Evolutionary conservation across 495 filamentous ascomycete genomes (phyloP), one percentile per base, ranked within the genome.

Genomic region (Aspergillus heteromorphus): DNA sequence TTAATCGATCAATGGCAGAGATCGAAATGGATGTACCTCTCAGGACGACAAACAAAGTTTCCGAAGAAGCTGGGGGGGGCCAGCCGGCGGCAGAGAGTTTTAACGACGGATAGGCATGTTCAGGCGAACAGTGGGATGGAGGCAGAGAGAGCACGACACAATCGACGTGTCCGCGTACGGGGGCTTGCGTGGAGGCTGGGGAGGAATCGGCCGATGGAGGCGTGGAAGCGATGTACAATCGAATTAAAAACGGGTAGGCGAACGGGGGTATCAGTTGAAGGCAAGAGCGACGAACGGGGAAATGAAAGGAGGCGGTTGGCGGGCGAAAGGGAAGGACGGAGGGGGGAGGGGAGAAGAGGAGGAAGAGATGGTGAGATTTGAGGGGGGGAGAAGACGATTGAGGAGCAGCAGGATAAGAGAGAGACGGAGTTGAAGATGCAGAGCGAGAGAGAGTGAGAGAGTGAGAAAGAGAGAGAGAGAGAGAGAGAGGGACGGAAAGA

Each of bases 21-120:
- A 53, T 45, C 23, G 20, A 51, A 48, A 45, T 47, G 40, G 3
- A 27, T 47, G 40, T 27, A 27, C 23, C 23, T 27, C 18, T n/a
- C n/a, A n/a, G n/a, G 49, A 43, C 16, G 53, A 53, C 6, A 30
- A 36, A 40, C 19, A 41, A 47, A 48, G 40, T 56, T 45, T 52
- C 59, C 45, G 45, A 34, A 34, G 55, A 27, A 55, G 51, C 45
- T 52, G 27, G 49, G 51, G 49, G 51, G 51, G 45, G 61, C 64
- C 64, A 66, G 60, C 64, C 56, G 54, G 58, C 57, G 61, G 64
- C 56, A 67, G 53, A 42, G n/a, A 34, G 53, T 60, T 60, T 63
- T 54, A 67, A 48, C 59, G 61, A 54, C 54, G 43, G 61, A 57
- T 57, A 57, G 48, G 54, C 65, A 67, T 67, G 55, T 56, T 67